A percentile compares a stretch with the other conserved stretches of the same genome.
Evolutionary conservation across 2,329 filamentous ascomycete species (phyloP).

Genomic region (Fusarium citri): DNA sequence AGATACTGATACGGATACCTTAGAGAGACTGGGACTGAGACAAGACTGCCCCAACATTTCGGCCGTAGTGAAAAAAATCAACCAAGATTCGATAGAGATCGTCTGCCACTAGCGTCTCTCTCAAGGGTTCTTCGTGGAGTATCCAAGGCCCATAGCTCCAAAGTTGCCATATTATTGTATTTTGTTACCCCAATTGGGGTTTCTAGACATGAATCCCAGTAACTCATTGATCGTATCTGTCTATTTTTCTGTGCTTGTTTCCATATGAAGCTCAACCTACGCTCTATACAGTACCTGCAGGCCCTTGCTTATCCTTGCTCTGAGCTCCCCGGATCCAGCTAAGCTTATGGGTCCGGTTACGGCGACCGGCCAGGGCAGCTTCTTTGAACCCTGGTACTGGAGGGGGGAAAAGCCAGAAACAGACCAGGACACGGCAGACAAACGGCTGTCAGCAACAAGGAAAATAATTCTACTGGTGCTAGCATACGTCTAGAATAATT

Average conservation of each 20-base stretch:
- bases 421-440: conserved; percentile 7
- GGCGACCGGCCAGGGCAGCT: conserved; percentile 13
- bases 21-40: background rate
- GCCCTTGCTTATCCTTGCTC: conserved; percentile 12
- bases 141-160: conserved; percentile 9
- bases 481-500: conserved; percentile 22
- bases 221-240: background rate
- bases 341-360: conserved; percentile 31
- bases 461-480: conserved; percentile 26
- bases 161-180: background rate
- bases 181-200: background rate
- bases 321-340: conserved; percentile 37
- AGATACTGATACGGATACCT: conserved; percentile 23
- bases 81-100: conserved; percentile 36
- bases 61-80: conserved; percentile 32
- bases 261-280: background rate
- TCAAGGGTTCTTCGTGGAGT: conserved; percentile 22
- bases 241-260: background rate
- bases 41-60: conserved; percentile 43
- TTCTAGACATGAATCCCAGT: background rate
- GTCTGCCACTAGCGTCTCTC: conserved; percentile 24
- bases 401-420: background rate
- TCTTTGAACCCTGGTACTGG: conserved; percentile 2
- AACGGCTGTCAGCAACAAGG: conserved; percentile 30
- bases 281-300: conserved; percentile 15